phyloP scores from a whole-genome alignment of 345 rosid genomes.

The Salix exigua region DNA sequence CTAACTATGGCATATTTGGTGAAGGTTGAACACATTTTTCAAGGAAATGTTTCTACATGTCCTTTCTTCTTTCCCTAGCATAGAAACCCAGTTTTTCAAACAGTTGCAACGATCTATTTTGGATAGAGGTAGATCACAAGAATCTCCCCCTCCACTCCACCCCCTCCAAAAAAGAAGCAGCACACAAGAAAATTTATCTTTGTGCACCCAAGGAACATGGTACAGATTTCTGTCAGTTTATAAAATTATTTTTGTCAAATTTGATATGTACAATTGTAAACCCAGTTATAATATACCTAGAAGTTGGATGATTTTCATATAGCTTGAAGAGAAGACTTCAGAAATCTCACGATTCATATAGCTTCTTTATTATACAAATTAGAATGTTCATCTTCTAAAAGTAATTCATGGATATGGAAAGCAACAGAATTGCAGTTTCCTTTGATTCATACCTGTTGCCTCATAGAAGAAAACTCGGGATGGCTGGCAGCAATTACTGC shows the following conservation, averaged over 20 bases:
- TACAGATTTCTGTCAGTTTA: too few relatives aligned
- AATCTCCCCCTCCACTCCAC: background rate
- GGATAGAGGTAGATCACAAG: background rate
- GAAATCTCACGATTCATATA: background rate
- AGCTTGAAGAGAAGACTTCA: background rate
- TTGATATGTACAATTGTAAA: background rate
- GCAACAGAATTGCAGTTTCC: background rate
- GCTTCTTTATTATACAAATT: background rate
- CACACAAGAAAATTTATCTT: background rate
- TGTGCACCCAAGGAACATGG: background rate
- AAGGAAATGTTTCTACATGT: background rate
- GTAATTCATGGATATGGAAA: background rate
- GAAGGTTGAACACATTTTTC: background rate
- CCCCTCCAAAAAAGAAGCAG: background rate
- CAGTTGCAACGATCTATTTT: background rate
- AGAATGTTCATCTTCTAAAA: too few relatives aligned
- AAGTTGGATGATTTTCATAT: background rate
- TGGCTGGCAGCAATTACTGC: constrained; percentile 93
- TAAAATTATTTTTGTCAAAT: background rate
- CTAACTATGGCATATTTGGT: background rate
- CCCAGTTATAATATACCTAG: background rate
- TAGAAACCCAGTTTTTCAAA: background rate
- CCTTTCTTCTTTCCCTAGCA: background rate
- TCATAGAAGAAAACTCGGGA: constrained; percentile 88
- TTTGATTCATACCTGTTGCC: constrained; percentile 73